Evolutionary conservation across 176 grass and related monocot genomes (phyloP), one percentile per base, ranked within the genome.

Genomic region (Juncus inflexus): DNA sequence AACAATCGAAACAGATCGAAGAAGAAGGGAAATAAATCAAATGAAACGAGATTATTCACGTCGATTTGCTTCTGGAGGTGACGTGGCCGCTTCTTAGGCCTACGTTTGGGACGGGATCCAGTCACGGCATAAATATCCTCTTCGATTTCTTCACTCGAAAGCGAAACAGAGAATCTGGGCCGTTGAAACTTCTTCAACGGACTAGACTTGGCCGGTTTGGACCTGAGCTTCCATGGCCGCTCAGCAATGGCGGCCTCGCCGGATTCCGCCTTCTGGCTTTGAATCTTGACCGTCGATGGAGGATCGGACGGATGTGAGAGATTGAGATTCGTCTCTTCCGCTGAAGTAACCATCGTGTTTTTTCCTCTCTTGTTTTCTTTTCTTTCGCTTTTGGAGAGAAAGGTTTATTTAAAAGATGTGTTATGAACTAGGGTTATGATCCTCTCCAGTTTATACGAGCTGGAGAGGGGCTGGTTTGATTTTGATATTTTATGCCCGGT

Each of bases 121-220:
- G 94, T 99, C n/a, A 99, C 66, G 63, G 94, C 89, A 70, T 92
- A 99, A 14, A 99, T 50, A 77, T 99, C 94, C 58, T 91, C 94
- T 83, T 99, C 89, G 64, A 99, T 88, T 80, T 99, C 94, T 40
- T 92, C 94, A 36, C 51, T 75, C 55, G 67, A 78, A 5, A 99
- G 85, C 13, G 74, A 56, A 35, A 99, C 63, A 0, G 85, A 55
- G 73, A 99, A 87, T 40, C 74, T 68, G 40, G 67, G 59, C 35
- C 85, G 65, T 56, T 75, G 16, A 47, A 47, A 5, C 61, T 37
- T 70, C 3, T 74, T 37, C 19, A 42, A 63, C 4, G 63, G 42
- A 15, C 45, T 50, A 10, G 77, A 8, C 5, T 12, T 14, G n/a
- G 5, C 36, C 14, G 6, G 65, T 64, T 75, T 68, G 74, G 87